Conservation (phyloP, 2,329 filamentous ascomycete genomes). For the Emmonsiellopsis sp. region DNA sequence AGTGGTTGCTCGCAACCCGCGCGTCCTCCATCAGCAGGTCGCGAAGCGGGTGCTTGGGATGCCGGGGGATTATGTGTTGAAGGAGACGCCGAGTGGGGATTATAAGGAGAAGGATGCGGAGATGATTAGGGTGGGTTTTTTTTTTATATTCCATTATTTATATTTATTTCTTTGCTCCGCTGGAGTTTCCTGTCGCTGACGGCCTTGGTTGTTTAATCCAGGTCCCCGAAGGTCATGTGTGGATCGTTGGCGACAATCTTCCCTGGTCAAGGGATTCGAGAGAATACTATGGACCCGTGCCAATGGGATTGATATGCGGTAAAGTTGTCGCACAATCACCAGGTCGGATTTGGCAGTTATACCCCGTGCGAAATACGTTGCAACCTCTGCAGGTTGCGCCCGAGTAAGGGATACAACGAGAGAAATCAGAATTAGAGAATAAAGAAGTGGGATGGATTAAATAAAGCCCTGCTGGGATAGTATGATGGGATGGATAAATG, state of each 20-base stretch:
- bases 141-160: background rate
- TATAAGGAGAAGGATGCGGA: conserved; percentile 22
- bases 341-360: conserved; percentile 28
- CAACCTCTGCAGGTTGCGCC: conserved; percentile 21
- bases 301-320: conserved; percentile 72
- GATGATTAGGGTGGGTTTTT: conserved; percentile 43
- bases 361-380: conserved; percentile 29
- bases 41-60: conserved; percentile 74
- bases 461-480: background rate
- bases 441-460: no score
- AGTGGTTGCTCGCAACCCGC: conserved; percentile 68
- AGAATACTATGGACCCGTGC: conserved; percentile 67
- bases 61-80: conserved; percentile 51
- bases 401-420: conserved; percentile 5
- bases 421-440: background rate
- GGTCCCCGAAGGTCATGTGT: conserved; percentile 89
- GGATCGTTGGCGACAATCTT: conserved; percentile 82
- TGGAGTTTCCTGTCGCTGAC: background rate
- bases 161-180: background rate
- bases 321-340: conserved; percentile 57
- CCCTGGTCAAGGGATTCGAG: conserved; percentile 78
- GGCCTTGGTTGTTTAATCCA: conserved; percentile 27
- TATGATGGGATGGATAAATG: background rate
- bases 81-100: conserved; percentile 28
- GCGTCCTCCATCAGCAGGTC: conserved; percentile 50